Evolutionary conservation across 2,329 filamentous ascomycete species (phyloP), one percentile per base, ranked within the genome.

Genomic region (Hypoxylon sp.): DNA sequence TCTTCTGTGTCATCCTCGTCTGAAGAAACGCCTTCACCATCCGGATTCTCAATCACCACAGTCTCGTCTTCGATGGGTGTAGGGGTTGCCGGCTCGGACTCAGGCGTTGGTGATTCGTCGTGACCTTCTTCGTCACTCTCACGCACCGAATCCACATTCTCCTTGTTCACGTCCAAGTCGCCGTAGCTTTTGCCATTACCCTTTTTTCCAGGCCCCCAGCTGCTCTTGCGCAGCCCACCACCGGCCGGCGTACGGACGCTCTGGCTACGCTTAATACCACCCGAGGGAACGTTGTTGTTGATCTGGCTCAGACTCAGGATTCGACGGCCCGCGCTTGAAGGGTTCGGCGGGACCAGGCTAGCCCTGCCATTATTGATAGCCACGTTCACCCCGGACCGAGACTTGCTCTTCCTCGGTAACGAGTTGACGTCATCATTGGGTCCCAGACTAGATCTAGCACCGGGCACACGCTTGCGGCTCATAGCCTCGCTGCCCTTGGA

Each of bases 241-340:
- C 69, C 66, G 7, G 71, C 75, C 19, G 84, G 78, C 15, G 83
- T 83, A 63, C 89, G 86, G 60, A 91, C 88, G 50, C 88, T 91
- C 68, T 92, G 88, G 69, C 88, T 92, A 53, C 89, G 81, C 73
- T 87, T 88, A 59, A 96, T 78, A 35, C 82, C 84, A 13, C 82
- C 80, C 5, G 73, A 74, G 4, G 84, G 77, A 23, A 83, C 77
- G 65, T 94, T 93, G 68, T 87, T 86, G 44, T 84, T 90, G 62
- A 97, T 95, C 72, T 97, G 90, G 68, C 88, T 95, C 25, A 97
- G 82, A 40, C 91, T 96, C 51, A 95, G 82, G 64, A 97, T 97
- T 37, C 94, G 86, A 29, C 93, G 62, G 67, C 85, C 80, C 67
- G 86, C 78, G 64, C 82, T 75, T 12, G 76, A 74, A 36, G 79